phyloP scores from a whole-genome alignment of 106 monocot species.

The Ottelia alismoides region DNA sequence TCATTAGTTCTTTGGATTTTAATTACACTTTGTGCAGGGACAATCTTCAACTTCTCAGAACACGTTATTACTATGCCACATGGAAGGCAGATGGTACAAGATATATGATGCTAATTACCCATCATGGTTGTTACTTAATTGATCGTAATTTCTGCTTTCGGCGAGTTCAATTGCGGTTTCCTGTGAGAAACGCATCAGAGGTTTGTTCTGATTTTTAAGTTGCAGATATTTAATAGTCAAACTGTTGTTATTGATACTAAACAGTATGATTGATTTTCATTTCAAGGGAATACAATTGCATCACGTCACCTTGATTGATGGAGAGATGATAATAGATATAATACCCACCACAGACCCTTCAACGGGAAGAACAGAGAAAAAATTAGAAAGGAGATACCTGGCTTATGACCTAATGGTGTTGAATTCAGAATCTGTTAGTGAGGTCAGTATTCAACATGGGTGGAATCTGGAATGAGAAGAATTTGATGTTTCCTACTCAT shows the following conservation, averaged over 20 bases:
- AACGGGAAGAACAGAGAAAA: too few relatives aligned
- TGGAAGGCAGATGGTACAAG: conserved; percentile 99
- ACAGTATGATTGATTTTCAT: conserved; percentile 2
- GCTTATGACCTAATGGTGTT: conserved; percentile 89
- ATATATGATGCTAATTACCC: conserved; percentile 93
- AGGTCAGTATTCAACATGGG: conserved; percentile 70
- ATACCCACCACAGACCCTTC: conserved; percentile 43
- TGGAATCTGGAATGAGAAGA: too few relatives aligned
- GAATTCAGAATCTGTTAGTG: conserved; percentile 43
- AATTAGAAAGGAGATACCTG: conserved; percentile 71
- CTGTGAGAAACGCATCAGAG: conserved; percentile 42
- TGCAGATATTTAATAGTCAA: too few relatives aligned
- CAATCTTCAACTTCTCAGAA: conserved; percentile 82
- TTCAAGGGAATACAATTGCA: conserved; percentile 72
- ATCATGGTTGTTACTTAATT: conserved; percentile 80
- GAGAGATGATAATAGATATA: conserved; percentile 96
- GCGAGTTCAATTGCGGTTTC: conserved; percentile 91
- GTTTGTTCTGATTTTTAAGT: conserved; percentile 15
- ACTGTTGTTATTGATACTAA: background rate
- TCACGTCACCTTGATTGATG: conserved; percentile 79
- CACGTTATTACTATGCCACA: conserved; percentile 92
- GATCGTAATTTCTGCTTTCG: conserved; percentile 91
- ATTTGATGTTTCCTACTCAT: too few relatives aligned
- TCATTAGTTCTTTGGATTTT: too few relatives aligned
- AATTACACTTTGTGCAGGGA: conserved; percentile 44